phyloP scores from a whole-genome alignment of 2,329 filamentous ascomycete genomes.

The Epicoccum sorghinum region DNA sequence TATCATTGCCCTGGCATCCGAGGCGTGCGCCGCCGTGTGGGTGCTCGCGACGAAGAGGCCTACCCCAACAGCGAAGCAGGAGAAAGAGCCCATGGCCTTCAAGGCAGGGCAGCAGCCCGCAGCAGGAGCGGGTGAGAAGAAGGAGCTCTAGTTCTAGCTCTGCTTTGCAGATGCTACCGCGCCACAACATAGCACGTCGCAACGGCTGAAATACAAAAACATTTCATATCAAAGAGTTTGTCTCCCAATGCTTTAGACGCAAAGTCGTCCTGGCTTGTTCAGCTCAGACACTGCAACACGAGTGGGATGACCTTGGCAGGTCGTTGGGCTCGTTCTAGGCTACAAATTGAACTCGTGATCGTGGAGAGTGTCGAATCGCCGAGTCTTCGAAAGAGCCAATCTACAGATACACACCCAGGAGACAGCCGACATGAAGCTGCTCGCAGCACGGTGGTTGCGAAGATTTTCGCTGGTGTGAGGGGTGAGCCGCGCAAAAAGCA shows the following conservation, averaged over 20 bases:
- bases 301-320: slow-evolving; percentile 90
- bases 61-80: slow-evolving; percentile 48
- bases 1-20: slow-evolving; percentile 73
- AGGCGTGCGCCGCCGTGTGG: slow-evolving; percentile 66
- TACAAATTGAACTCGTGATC: slow-evolving; percentile 86
- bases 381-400: slow-evolving; percentile 94
- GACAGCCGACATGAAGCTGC: slow-evolving; percentile 16
- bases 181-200: slow-evolving; percentile 1
- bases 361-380: slow-evolving; percentile 68
- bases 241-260: slow-evolving; percentile 88
- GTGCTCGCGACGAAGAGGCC: slow-evolving; percentile 55
- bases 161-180: not conserved
- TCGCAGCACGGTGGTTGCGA: not conserved
- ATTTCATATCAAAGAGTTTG: slow-evolving; percentile 35
- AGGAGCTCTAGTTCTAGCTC: slow-evolving; percentile 54
- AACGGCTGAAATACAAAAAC: slow-evolving; percentile 8
- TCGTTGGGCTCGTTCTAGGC: slow-evolving; percentile 78
- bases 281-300: slow-evolving; percentile 87
- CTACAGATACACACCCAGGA: slow-evolving; percentile 10
- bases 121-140: slow-evolving; percentile 46
- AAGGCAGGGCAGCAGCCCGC: slow-evolving; percentile 27
- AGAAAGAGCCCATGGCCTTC: slow-evolving; percentile 43
- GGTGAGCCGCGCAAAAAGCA: slow-evolving; percentile 3
- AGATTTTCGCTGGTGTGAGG: slow-evolving; percentile 3
- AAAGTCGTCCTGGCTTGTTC: slow-evolving; percentile 74